Percentiles rank a stretch among this genome's conserved stretches.
phyloP scores from a whole-genome alignment of 1,139 yeast genomes.

The Candida labiduridarum region DNA sequence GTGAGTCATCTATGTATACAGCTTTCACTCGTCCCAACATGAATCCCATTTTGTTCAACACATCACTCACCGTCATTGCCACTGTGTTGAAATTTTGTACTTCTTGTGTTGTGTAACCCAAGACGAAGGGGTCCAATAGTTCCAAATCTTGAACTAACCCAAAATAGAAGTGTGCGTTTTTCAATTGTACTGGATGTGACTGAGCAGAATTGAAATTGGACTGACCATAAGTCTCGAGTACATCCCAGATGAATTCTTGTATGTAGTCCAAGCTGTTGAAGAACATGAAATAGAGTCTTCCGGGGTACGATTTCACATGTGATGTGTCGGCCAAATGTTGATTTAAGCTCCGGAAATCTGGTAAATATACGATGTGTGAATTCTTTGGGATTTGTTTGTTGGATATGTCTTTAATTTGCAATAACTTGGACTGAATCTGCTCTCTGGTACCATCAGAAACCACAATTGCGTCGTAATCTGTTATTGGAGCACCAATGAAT shows the following conservation, averaged over 20 bases:
- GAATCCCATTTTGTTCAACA: slow-evolving; percentile 36
- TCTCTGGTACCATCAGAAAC: slow-evolving; percentile 38
- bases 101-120: neutral
- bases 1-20: slow-evolving; percentile 36
- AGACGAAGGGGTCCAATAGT: neutral
- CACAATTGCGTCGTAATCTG: slow-evolving; percentile 37
- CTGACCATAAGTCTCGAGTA: slow-evolving; percentile 33
- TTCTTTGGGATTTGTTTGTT: neutral
- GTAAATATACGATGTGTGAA: neutral
- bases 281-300: slow-evolving; percentile 43
- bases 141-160: slow-evolving; percentile 21
- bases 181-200: slow-evolving; percentile 15
- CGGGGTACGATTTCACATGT: slow-evolving; percentile 13
- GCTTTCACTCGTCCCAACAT: slow-evolving; percentile 38
- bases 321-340: neutral
- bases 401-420: slow-evolving; percentile 21
- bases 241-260: slow-evolving; percentile 33
- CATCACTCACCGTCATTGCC: slow-evolving; percentile 37
- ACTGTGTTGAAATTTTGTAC: slow-evolving; percentile 26
- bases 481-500: slow-evolving; percentile 36
- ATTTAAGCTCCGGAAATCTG: neutral
- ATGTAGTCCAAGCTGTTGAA: slow-evolving; percentile 40
- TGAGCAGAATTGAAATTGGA: neutral
- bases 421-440: slow-evolving; percentile 33
- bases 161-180: slow-evolving; percentile 38